Evolutionary conservation across 805 yeast species (phyloP).

Genomic region (Ogataea saltuana): DNA sequence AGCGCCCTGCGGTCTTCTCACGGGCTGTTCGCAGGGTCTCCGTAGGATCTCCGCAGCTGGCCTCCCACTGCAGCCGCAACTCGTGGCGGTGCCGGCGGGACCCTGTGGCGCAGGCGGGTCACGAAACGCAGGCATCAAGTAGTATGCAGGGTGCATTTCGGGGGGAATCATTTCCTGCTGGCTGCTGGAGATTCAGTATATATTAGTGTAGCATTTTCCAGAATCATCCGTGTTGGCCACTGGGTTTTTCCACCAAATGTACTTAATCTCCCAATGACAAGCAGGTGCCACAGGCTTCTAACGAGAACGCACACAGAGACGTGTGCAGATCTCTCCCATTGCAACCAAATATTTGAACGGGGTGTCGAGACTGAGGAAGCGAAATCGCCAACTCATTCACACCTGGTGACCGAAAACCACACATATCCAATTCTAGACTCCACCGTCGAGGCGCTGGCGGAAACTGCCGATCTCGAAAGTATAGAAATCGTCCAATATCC

Average conservation of each 20-base stretch:
- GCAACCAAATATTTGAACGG: constrained; percentile 16
- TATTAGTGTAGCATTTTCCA: too few relatives aligned
- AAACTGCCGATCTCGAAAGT: constrained; percentile 60
- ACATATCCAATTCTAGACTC: constrained; percentile 86
- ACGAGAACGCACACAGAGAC: too few relatives aligned
- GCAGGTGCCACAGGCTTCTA: too few relatives aligned
- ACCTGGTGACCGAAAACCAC: constrained; percentile 56
- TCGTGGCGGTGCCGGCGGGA: background rate
- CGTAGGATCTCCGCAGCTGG: too few relatives aligned
- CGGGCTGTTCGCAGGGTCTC: too few relatives aligned
- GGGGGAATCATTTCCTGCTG: constrained; percentile 3
- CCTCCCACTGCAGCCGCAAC: too few relatives aligned
- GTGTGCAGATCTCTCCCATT: background rate
- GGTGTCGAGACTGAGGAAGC: constrained; percentile 10
- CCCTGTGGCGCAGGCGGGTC: background rate
- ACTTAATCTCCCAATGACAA: too few relatives aligned
- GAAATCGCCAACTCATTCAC: constrained; percentile 9
- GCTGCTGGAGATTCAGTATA: constrained; percentile 1
- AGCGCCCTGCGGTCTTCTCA: too few relatives aligned
- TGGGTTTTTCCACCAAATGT: background rate
- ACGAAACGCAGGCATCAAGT: constrained; percentile 1
- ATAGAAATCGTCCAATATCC: constrained; percentile 62
- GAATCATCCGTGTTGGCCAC: too few relatives aligned
- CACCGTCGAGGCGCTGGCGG: constrained; percentile 62
- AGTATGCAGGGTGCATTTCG: constrained; percentile 2